A percentile compares a stretch with the other conserved stretches of the same genome.
Evolutionary conservation across 2,329 filamentous ascomycete genomes (phyloP).

Genomic region (Penicillium decumbens): DNA sequence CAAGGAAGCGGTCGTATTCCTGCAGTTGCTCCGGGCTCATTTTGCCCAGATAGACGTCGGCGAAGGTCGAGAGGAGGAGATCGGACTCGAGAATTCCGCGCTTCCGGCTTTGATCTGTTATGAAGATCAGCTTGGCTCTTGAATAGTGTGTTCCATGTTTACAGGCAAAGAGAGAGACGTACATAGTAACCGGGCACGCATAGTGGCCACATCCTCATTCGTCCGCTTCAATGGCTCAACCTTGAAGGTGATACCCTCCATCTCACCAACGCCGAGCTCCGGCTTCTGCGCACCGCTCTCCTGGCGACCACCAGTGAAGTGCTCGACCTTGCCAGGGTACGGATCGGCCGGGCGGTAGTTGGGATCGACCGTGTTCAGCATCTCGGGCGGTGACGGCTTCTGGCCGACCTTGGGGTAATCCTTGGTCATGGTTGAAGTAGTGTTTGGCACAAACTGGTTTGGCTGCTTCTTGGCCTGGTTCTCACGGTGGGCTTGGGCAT

Average conservation of each 20-base stretch:
- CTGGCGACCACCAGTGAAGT: slow-evolving; percentile 62
- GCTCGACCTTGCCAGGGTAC: slow-evolving; percentile 58
- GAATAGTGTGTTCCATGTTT: neutral
- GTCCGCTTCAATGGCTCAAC: slow-evolving; percentile 82
- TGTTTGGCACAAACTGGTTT: slow-evolving; percentile 62
- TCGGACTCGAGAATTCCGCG: slow-evolving; percentile 93
- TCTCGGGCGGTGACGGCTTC: slow-evolving; percentile 55
- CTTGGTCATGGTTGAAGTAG: slow-evolving; percentile 59
- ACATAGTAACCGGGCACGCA: slow-evolving; percentile 77
- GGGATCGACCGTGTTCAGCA: slow-evolving; percentile 54
- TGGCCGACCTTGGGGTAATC: slow-evolving; percentile 58
- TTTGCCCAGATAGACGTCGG: slow-evolving; percentile 66
- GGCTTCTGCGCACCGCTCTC: slow-evolving; percentile 49
- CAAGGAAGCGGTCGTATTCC: slow-evolving; percentile 87
- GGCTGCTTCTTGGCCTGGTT: slow-evolving; percentile 54
- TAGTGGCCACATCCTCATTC: slow-evolving; percentile 80
- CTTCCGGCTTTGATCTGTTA: slow-evolving; percentile 88
- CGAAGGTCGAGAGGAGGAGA: slow-evolving; percentile 93
- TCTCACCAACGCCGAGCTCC: slow-evolving; percentile 78
- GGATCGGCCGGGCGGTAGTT: slow-evolving; percentile 57
- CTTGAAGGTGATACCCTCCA: slow-evolving; percentile 78
- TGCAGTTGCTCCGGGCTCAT: slow-evolving; percentile 71
- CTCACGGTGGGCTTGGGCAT: slow-evolving; percentile 51
- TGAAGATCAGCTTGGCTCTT: slow-evolving; percentile 5
- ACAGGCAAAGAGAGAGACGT: slow-evolving; percentile 27